Evolutionary conservation across 2,329 filamentous ascomycete species (phyloP), one percentile per base, ranked within the genome.

Genomic region (Fusarium agapanthi): DNA sequence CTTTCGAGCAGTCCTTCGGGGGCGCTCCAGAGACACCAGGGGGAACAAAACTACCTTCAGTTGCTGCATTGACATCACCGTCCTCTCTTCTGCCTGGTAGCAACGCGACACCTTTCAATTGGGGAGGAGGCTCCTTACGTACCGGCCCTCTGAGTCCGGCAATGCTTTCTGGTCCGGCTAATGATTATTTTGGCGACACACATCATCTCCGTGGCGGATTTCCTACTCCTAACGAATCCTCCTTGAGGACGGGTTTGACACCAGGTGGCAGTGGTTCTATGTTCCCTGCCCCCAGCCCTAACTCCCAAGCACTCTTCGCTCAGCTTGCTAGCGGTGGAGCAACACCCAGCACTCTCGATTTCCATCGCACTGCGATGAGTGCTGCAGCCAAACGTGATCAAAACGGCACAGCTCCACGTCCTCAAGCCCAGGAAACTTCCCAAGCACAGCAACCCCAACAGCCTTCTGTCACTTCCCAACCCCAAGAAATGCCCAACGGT

Each of bases 191-290:
- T 80, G 89, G 89, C 75, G 94, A 97, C 78, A 91, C 91, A 24
- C 90, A 92, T 79, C 92, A 89, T 67, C 86, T 97, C 72, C 90
- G 93, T 73, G 91, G 94, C 76, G 93, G 93, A 60, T 97, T 97
- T 79, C 94, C 95, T 9, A 98, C 96, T 8, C 95, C 95, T 2
- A 98, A 98, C 89, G 96, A 99, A 84, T 98, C 95, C 13, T 97
- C 94, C 7, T 85, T 98, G 58, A 89, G 96, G 68, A 96, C 95
- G 67, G 96, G 96, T 63, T 84, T 98, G 75, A 98, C 96, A 59
- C 96, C 96, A 54, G 96, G 96, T 68, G 95, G 95, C 75, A 95
- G 95, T 80, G 95, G 95, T 77, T 97, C 95, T 76, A 98, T 98
- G 94, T 98, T 98, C 86, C 95, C 95, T 63, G 93, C 92, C 61